Percentiles rank a stretch among this genome's conserved stretches.
These are phyloP conservation scores for Amanita phalloides DNA, from an alignment of 768 basidiomycete genomes.

Conservation along the genomic window DNA sequence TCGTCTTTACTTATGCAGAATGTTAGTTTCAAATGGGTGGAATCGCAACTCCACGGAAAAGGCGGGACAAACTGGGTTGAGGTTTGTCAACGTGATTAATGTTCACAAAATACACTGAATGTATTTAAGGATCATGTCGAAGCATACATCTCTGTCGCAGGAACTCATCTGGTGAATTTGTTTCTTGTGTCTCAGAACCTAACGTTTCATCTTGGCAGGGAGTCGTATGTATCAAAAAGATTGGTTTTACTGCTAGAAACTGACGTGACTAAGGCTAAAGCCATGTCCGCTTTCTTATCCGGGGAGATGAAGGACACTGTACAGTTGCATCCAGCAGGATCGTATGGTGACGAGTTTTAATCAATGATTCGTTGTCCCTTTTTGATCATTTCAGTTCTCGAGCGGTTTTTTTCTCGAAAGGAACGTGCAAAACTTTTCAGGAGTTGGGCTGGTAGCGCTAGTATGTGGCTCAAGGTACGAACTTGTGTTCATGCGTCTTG, in stretches of 20 bases:
- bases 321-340: constrained; percentile 71
- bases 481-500: not conserved
- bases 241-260: not conserved
- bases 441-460: constrained; percentile 91
- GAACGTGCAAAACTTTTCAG: constrained; percentile 88
- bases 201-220: constrained; percentile 34
- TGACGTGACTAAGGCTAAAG: constrained; percentile 52
- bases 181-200: not conserved
- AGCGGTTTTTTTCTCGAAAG: constrained; percentile 82
- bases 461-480: constrained; percentile 83
- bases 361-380: not conserved
- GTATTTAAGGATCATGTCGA: constrained; percentile 65
- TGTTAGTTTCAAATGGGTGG: constrained; percentile 90
- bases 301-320: constrained; percentile 96
- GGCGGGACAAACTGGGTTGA: constrained; percentile 91
- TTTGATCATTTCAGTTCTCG: constrained; percentile 42
- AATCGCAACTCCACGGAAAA: constrained; percentile 69
- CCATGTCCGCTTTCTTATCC: constrained; percentile 89
- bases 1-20: not conserved
- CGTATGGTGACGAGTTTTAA: constrained; percentile 42
- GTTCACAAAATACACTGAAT: constrained; percentile 2
- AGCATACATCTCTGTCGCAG: constrained; percentile 74
- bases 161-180: constrained; percentile 66
- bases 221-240: constrained; percentile 39
- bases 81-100: constrained; percentile 27